Evolutionary conservation across 2,329 filamentous ascomycete species (phyloP).

Genomic region (Trichophyton rubrum): DNA sequence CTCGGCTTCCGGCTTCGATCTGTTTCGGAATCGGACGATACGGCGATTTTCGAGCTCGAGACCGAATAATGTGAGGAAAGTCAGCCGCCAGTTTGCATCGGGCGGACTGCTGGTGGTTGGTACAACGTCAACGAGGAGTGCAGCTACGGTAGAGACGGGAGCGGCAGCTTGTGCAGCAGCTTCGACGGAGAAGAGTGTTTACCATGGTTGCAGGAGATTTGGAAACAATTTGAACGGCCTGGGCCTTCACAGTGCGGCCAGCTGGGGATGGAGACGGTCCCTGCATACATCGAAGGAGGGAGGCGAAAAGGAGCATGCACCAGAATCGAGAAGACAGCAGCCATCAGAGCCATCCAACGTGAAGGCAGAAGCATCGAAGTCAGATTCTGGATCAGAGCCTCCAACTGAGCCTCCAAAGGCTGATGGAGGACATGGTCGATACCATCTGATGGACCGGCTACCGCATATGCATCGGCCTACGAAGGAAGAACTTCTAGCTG

Average conservation of each 20-base stretch:
- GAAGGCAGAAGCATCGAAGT: not conserved
- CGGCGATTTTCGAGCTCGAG: slow-evolving; percentile 16
- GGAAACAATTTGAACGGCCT: slow-evolving; percentile 11
- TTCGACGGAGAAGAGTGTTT: slow-evolving; percentile 21
- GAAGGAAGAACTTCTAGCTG: slow-evolving; percentile 83
- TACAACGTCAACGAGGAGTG: slow-evolving; percentile 19
- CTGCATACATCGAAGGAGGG: slow-evolving; percentile 21
- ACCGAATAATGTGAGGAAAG: slow-evolving; percentile 25
- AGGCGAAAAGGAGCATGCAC: not conserved
- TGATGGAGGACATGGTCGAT: slow-evolving; percentile 8
- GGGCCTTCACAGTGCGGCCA: slow-evolving; percentile 12
- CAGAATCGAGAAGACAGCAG: not conserved
- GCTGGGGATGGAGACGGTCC: slow-evolving; percentile 21
- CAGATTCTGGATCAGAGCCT: not conserved
- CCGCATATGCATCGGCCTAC: slow-evolving; percentile 70
- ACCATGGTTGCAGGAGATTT: slow-evolving; percentile 15
- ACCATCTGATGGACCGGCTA: slow-evolving; percentile 45
- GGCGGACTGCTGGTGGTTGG: slow-evolving; percentile 44
- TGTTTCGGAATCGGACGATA: not conserved
- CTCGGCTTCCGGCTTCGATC: not conserved
- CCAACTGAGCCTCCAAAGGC: not conserved
- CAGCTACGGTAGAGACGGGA: slow-evolving; percentile 22
- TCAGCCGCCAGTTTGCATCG: slow-evolving; percentile 43
- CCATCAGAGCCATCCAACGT: not conserved
- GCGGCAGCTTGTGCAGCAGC: slow-evolving; percentile 20